phyloP scores from a whole-genome alignment of 306 rosid species.

The Vigna unguiculata region DNA sequence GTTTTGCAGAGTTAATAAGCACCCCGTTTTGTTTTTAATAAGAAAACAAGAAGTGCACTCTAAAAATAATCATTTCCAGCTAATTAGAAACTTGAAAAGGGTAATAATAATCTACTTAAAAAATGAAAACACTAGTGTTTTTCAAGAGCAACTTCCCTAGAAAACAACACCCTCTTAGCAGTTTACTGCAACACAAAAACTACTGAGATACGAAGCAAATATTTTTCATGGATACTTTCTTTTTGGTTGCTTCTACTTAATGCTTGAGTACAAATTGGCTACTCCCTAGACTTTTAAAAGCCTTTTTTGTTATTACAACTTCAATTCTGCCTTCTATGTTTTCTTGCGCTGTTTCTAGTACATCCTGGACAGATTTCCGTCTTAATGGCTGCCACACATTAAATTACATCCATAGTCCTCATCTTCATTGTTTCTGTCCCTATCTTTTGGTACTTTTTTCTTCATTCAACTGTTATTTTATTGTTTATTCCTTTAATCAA shows the following conservation, averaged over 20 bases:
- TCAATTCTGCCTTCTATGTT: too few species aligned
- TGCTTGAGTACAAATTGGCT: too few species aligned
- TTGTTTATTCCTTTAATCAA: constrained; percentile 11
- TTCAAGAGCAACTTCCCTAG: neutral
- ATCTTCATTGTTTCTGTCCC: neutral
- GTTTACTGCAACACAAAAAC: too few species aligned
- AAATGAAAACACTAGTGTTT: neutral
- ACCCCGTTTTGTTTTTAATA: neutral
- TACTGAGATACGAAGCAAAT: too few species aligned
- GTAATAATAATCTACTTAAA: neutral
- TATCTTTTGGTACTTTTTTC: neutral
- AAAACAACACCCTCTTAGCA: too few species aligned
- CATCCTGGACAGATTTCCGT: neutral
- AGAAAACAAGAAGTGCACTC: too few species aligned
- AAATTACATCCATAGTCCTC: neutral
- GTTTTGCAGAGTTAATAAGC: neutral
- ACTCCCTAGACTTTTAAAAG: too few species aligned
- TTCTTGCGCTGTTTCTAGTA: neutral
- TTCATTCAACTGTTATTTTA: neutral
- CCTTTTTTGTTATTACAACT: too few species aligned
- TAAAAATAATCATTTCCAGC: too few species aligned
- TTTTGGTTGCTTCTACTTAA: neutral
- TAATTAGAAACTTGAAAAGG: neutral
- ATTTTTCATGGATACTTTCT: too few species aligned
- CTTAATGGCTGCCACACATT: neutral